Evolutionary conservation across 768 basidiomycete genomes (phyloP), one percentile per base, ranked within the genome.

Genomic region (Boletus rubescentipes): DNA sequence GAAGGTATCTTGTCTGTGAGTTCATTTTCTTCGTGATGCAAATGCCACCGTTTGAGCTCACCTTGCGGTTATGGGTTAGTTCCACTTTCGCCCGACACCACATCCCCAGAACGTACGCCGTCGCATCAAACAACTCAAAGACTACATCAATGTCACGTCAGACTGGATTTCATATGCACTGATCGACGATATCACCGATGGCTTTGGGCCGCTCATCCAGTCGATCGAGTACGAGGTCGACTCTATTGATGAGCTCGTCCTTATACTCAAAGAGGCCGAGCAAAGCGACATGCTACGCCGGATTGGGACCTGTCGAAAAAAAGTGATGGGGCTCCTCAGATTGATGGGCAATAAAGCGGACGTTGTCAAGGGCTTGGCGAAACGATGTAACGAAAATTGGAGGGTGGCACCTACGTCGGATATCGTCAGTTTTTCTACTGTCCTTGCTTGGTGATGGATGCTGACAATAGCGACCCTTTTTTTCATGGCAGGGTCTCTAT

Each of bases 141-240:
- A 99, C 77, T 98, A 98, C 74, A 98, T 99, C 70, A 89, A 82
- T 59, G 97, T 98, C 65, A 98, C 97, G 9, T 96, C 95, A 4
- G 97, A 99, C 75, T 99, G 97, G 97, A 99, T 99, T 60, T 98
- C 95, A 5, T 99, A 99, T 64, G 97, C 97, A 10, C 83, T 99
- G 55, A 99, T 99, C 67, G 97, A 99, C 73, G 97, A 99, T 73
- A 98, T 99, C 70, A 98, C 97, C 44, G 97, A 99, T 67, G 96
- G 94, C 9, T 99, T 99, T 68, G 97, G 97, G 14, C 97, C 97
- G 5, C 82, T 99, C 53, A 98, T 99, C 64, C 97, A 98, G 71
- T 86, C 87, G 67, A 99, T 98, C 72, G 97, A 99, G 71, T 98
- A 98, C 62, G 97, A 99, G 73, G 97, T 99, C 72, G 97, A 99